phyloP scores from a whole-genome alignment of 106 monocot genomes.

The Phalaenopsis equestris region DNA sequence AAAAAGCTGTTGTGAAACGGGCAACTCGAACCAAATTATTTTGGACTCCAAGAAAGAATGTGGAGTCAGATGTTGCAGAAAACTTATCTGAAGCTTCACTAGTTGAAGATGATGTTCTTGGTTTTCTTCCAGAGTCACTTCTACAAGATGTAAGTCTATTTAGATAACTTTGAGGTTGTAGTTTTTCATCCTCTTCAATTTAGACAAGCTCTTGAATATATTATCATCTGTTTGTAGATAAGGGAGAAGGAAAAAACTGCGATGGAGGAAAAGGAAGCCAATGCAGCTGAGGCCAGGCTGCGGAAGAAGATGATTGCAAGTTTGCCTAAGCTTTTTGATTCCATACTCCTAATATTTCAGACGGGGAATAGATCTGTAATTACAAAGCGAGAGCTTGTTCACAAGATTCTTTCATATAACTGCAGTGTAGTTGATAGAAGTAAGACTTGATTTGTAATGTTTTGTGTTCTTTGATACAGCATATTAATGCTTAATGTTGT shows the following conservation, averaged over 20 bases:
- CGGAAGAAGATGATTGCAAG: conserved; percentile 48
- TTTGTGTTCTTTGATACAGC: background rate
- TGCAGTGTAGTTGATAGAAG: conserved; percentile 60
- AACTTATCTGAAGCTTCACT: conserved; percentile 7
- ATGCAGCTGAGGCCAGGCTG: conserved; percentile 26
- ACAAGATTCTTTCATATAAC: conserved; percentile 63
- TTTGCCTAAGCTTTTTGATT: conserved; percentile 69
- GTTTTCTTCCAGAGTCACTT: conserved; percentile 64
- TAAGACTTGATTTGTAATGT: conserved; percentile 15
- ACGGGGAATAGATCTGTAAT: conserved; percentile 50
- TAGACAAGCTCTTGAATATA: too few relatives aligned
- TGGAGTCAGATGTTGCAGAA: conserved; percentile 11
- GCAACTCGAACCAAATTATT: conserved; percentile 44
- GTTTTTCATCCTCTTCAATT: background rate
- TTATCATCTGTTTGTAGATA: conserved; percentile 22
- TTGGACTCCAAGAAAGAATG: conserved; percentile 42
- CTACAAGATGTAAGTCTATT: conserved; percentile 54
- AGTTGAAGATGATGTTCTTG: conserved; percentile 30
- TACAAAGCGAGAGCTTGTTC: conserved; percentile 73
- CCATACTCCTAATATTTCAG: conserved; percentile 66
- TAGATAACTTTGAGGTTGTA: background rate
- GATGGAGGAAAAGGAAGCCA: conserved; percentile 39
- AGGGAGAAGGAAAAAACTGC: conserved; percentile 63
- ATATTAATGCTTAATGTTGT: background rate
- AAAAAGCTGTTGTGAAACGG: conserved; percentile 25